A percentile compares a stretch with the other conserved stretches of the same genome.
phyloP scores from a whole-genome alignment of 352 stramenopile species.

The Phytophthora sp. region DNA sequence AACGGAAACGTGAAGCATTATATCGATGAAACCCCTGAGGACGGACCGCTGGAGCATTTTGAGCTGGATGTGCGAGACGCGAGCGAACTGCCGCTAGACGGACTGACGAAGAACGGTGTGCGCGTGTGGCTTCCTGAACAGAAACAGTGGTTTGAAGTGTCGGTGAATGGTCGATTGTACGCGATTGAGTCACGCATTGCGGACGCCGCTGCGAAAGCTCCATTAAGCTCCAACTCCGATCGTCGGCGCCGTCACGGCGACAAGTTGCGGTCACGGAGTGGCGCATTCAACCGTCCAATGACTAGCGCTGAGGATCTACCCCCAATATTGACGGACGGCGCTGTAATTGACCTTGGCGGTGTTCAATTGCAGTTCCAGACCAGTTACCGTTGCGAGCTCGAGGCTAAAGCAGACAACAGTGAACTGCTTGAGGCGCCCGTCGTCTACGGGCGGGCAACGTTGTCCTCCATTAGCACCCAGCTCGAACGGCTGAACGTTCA shows the following conservation, averaged over 20 bases:
- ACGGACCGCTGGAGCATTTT: slow-evolving; percentile 50
- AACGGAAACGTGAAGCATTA: slow-evolving; percentile 14
- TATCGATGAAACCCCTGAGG: slow-evolving; percentile 29
- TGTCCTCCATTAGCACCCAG: slow-evolving; percentile 65
- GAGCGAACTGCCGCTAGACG: slow-evolving; percentile 58
- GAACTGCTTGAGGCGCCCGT: slow-evolving; percentile 36
- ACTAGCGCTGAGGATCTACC: slow-evolving; percentile 38
- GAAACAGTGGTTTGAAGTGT: slow-evolving; percentile 83
- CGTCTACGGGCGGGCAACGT: slow-evolving; percentile 36
- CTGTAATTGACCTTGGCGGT: slow-evolving; percentile 79
- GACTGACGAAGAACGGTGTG: slow-evolving; percentile 84
- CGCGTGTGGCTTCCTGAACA: slow-evolving; percentile 77
- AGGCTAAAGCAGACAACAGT: slow-evolving; percentile 35
- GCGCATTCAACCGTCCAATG: slow-evolving; percentile 71
- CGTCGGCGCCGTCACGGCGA: slow-evolving; percentile 19
- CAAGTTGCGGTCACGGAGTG: slow-evolving; percentile 46
- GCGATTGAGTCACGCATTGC: slow-evolving; percentile 56
- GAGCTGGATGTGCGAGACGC: slow-evolving; percentile 48
- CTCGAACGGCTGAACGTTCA: slow-evolving; percentile 76
- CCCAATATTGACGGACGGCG: slow-evolving; percentile 67
- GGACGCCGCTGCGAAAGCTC: background rate
- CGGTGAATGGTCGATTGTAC: slow-evolving; percentile 79
- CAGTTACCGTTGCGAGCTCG: slow-evolving; percentile 30
- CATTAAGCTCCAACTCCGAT: slow-evolving; percentile 17
- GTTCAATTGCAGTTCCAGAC: slow-evolving; percentile 83